These are phyloP conservation scores for Colletotrichum phormii DNA, from an alignment of 2,329 filamentous ascomycete species.

Conservation along the genomic window DNA sequence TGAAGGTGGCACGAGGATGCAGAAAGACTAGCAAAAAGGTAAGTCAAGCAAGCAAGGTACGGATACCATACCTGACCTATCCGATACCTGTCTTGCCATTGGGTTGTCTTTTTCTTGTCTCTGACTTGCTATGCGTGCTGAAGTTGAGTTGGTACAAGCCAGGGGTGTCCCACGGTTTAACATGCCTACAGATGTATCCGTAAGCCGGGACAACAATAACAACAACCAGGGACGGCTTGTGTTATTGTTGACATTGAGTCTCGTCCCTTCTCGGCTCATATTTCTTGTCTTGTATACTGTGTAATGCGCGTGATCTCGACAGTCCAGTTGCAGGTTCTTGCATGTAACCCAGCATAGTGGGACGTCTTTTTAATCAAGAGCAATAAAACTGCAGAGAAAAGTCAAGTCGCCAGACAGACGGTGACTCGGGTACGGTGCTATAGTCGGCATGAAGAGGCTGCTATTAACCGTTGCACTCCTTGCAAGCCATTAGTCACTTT, in stretches of 20 bases:
- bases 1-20: not conserved
- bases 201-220: no score
- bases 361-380: not conserved
- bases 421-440: no score
- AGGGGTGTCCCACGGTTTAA: not conserved
- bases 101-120: not conserved
- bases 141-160: not conserved
- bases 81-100: not conserved
- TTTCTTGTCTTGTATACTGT: not conserved
- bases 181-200: no score
- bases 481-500: not conserved
- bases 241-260: not conserved
- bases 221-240: not conserved
- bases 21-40: not conserved
- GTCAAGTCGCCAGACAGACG: no score
- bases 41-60: not conserved
- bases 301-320: not conserved
- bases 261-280: no score
- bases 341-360: not conserved
- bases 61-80: no score
- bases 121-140: not conserved
- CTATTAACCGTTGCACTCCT: not conserved
- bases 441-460: not conserved
- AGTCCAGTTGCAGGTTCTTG: not conserved
- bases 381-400: not conserved